Conservation (phyloP, 2,329 filamentous ascomycete genomes). For the Tricladium varicosporioides region DNA sequence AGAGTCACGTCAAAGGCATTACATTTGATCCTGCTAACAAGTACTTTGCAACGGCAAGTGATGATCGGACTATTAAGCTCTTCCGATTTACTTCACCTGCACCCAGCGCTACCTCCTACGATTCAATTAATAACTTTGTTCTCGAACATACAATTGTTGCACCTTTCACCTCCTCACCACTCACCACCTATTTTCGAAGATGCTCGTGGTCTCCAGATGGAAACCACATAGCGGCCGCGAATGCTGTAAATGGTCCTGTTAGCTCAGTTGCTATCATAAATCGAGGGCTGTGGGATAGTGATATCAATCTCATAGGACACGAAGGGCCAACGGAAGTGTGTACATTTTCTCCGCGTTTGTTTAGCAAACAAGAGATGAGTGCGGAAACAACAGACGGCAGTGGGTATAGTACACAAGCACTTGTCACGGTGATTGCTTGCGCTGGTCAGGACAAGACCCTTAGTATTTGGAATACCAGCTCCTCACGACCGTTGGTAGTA, state of each 20-base stretch:
- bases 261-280: slow-evolving; percentile 96
- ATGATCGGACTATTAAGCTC: slow-evolving; percentile 94
- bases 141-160: slow-evolving; percentile 86
- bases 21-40: slow-evolving; percentile 99
- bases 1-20: slow-evolving; percentile 97
- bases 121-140: slow-evolving; percentile 95
- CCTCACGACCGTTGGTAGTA: slow-evolving; percentile 85
- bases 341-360: slow-evolving; percentile 91
- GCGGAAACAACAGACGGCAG: slow-evolving; percentile 49
- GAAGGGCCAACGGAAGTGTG: slow-evolving; percentile 97
- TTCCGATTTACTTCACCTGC: slow-evolving; percentile 90
- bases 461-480: slow-evolving; percentile 97
- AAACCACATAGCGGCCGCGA: slow-evolving; percentile 93
- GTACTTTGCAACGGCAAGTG: slow-evolving; percentile 97
- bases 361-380: slow-evolving; percentile 64
- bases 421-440: slow-evolving; percentile 92
- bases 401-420: slow-evolving; percentile 45
- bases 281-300: slow-evolving; percentile 87
- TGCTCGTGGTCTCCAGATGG: slow-evolving; percentile 98
- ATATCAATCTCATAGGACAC: slow-evolving; percentile 96
- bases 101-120: slow-evolving; percentile 88
- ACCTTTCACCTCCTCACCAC: slow-evolving; percentile 85
- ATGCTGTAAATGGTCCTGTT: slow-evolving; percentile 95
- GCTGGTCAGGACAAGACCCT: slow-evolving; percentile 95
- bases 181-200: slow-evolving; percentile 94